Base-by-base conservation (phyloP, 192 early-diverging fungal genomes). In the Haplosporangium gracile region DNA sequence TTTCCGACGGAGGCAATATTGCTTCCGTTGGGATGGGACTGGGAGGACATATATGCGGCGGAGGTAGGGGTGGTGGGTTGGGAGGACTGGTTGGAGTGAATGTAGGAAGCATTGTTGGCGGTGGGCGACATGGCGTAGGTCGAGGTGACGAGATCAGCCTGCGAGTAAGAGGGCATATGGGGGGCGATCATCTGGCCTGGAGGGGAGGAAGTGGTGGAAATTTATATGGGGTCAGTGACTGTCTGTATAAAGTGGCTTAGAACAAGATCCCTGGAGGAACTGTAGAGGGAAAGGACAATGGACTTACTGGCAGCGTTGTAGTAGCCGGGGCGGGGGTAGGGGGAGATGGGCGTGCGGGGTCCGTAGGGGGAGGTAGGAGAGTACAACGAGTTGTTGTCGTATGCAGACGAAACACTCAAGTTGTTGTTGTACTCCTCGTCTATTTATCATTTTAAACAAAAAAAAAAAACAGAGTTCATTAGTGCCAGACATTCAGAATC, bases 111-210 rank as follows among this genome's bases (percentile, higher is more conserved):
- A 43, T 36, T 45, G 38, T 24, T 72, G 74, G 77, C n/a, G 24
- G 87, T 38, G 32, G 68, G 60, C 77, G 78, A 63, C 60, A 70
- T 55, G 40, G 75, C 75, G 65, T 79, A 72, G 10, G 75, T 55
- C 20, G 84, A 36, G 51, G 76, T 26, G 55, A 79, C 32, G 76
- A 86, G 79, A 40, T 86, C 84, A 24, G 78, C 26, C 39, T 79
- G 78, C 13, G 78, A 72, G 40, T 80, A 83, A 10, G 74, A 47
- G 22, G 82, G 68, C 81, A 82, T 60, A 29, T 80, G 70, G 10
- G 82, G 72, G 20, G 88, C 51, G 42, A 84, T 72, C 80, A 84
- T 82, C 73, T 83, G 74, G 74, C 68, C 78, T 76, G 70, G n/a
- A 9, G 32, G 45, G n/a, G 45, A 22, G 24, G 70, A 75, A 71